phyloP scores from a whole-genome alignment of 2,329 filamentous ascomycete genomes.

The Hymenoscyphus repandus region DNA sequence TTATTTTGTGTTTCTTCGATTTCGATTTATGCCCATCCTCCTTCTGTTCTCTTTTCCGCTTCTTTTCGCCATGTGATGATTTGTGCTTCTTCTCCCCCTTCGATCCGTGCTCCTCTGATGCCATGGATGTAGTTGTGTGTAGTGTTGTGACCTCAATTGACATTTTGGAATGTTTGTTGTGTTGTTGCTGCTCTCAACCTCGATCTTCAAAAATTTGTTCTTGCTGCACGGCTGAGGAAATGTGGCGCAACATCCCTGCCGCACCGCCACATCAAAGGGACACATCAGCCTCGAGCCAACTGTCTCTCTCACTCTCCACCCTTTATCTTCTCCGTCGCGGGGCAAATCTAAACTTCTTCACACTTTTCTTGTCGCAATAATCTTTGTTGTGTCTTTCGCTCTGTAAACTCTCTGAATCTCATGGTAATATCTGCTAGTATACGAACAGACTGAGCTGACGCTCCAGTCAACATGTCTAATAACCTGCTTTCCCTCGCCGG shows the following conservation, averaged over 20 bases:
- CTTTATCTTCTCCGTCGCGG: background rate
- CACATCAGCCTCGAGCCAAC: conserved; percentile 8
- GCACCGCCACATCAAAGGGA: conserved; percentile 14
- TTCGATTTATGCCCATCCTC: conserved; percentile 41
- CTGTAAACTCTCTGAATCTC: background rate
- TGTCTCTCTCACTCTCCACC: background rate
- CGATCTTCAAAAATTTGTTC: conserved; percentile 12
- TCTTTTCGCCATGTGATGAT: conserved; percentile 38
- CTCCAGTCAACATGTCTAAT: conserved; percentile 18
- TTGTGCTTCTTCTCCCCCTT: conserved; percentile 32
- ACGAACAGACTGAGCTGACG: background rate
- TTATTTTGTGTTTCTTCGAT: conserved; percentile 39
- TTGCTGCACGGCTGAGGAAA: conserved; percentile 14
- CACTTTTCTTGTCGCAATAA: background rate
- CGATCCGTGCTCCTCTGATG: conserved; percentile 24
- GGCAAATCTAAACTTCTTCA: conserved; percentile 2
- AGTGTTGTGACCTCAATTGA: conserved; percentile 22
- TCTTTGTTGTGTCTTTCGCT: background rate
- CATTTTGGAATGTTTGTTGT: conserved; percentile 15
- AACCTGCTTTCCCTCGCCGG: conserved; percentile 48
- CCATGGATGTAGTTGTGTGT: conserved; percentile 8
- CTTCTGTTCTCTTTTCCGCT: conserved; percentile 33
- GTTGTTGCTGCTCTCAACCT: background rate
- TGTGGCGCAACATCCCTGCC: conserved; percentile 9
- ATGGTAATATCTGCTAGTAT: background rate